Percentiles rank a stretch among this genome's conserved stretches.
Conservation (phyloP, 2,329 filamentous ascomycete genomes). For the Corniculantispora saksenae region DNA sequence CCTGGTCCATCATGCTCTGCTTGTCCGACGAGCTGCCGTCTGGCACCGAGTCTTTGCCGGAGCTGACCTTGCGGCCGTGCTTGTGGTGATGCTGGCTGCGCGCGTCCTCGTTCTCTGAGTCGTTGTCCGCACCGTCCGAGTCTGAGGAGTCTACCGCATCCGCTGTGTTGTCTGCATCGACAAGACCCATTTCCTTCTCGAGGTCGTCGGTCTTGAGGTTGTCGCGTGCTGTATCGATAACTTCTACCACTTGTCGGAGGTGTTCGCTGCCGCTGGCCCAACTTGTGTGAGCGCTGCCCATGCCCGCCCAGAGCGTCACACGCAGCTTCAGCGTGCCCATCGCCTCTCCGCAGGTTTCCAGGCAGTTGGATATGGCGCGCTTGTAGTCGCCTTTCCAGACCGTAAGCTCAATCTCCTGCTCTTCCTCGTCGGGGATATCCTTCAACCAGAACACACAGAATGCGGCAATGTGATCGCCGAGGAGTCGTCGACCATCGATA, state of each 20-base stretch:
- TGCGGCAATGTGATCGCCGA: conserved; percentile 57
- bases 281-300: conserved; percentile 38
- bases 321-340: conserved; percentile 47
- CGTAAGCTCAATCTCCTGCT: conserved; percentile 56
- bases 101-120: conserved; percentile 14
- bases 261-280: conserved; percentile 38
- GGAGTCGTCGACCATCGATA: conserved; percentile 37
- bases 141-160: conserved; percentile 30
- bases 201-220: conserved; percentile 33
- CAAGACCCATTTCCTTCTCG: conserved; percentile 38
- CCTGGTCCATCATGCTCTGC: conserved; percentile 49
- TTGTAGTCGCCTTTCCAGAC: conserved; percentile 64
- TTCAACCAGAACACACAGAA: conserved; percentile 69
- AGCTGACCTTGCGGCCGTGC: conserved; percentile 16
- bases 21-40: conserved; percentile 40
- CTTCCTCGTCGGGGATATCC: conserved; percentile 68
- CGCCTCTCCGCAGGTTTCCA: conserved; percentile 47
- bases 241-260: conserved; percentile 44
- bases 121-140: conserved; percentile 23
- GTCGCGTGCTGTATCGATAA: conserved; percentile 46
- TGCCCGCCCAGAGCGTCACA: conserved; percentile 37
- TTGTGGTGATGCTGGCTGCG: conserved; percentile 7
- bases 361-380: conserved; percentile 48
- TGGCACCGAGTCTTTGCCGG: conserved; percentile 29
- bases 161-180: conserved; percentile 32